A percentile compares a stretch with the other conserved stretches of the same genome.
phyloP scores from a whole-genome alignment of 176 grass and related monocot species.

The Bromus sterilis region DNA sequence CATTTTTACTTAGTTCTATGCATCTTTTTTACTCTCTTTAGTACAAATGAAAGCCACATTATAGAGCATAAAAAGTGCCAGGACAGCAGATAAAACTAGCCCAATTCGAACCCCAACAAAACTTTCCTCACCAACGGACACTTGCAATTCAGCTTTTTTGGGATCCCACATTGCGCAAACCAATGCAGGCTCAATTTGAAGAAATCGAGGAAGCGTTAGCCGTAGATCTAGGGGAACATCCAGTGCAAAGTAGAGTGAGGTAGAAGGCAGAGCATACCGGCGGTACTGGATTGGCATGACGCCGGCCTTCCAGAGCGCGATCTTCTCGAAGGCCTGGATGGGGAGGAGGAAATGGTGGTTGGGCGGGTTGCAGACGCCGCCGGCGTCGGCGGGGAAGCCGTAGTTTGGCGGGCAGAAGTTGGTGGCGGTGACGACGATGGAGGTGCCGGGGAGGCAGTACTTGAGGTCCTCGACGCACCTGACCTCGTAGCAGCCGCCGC shows the following conservation, averaged over 20 bases:
- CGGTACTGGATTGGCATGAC: conserved; percentile 98
- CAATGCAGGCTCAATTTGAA: conserved; percentile 21
- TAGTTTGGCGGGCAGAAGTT: conserved; percentile 98
- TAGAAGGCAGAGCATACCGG: conserved; percentile 43
- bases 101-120: neutral
- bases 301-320: conserved; percentile 98
- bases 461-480: conserved; percentile 82
- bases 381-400: conserved; percentile 68
- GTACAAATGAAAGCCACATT: neutral
- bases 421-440: conserved; percentile 85
- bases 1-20: neutral
- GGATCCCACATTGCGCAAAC: conserved; percentile 16
- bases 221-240: conserved; percentile 34
- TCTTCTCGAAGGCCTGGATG: conserved; percentile 98
- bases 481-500: conserved; percentile 97
- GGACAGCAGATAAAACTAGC: neutral
- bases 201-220: neutral
- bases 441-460: conserved; percentile 91
- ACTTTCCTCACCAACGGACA: conserved; percentile 27
- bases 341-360: conserved; percentile 95
- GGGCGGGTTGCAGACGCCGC: conserved; percentile 87
- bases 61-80: neutral
- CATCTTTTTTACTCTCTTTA: neutral
- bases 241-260: neutral
- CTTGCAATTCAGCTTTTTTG: conserved; percentile 21